Conservation (phyloP, 179 eudicot species). For the Camellia oleifera region DNA sequence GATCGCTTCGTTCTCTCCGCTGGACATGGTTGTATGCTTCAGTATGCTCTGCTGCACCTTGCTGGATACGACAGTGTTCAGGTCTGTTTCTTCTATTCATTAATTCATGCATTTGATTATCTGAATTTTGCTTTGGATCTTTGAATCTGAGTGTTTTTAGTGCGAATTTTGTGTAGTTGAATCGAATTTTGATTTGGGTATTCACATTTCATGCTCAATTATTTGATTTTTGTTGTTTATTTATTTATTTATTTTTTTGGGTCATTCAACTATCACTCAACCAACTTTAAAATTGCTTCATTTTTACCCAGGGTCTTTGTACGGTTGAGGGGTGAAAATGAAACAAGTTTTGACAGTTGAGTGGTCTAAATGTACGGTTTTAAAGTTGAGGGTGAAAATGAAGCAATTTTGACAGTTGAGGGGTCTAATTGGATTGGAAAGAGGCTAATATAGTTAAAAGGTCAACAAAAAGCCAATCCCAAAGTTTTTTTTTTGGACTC, state of each 20-base stretch:
- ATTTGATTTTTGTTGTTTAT: background rate
- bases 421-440: no score
- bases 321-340: no score
- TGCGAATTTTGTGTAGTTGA: background rate
- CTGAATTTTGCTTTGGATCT: conserved; percentile 11
- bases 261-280: no score
- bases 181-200: background rate
- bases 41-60: conserved; percentile 91
- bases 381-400: no score
- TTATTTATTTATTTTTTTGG: background rate
- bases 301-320: no score
- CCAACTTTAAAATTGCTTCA: no score
- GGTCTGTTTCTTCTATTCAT: conserved; percentile 29
- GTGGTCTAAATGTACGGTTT: no score
- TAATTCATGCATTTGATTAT: conserved; percentile 7
- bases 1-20: conserved; percentile 96
- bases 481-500: no score
- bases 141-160: background rate
- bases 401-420: no score
- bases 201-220: background rate
- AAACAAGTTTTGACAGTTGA: no score
- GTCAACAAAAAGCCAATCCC: no score
- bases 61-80: conserved; percentile 92
- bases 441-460: no score
- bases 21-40: conserved; percentile 98